These are phyloP conservation scores for Heimioporus sp. DNA, from an alignment of 768 basidiomycete genomes.

Conservation along the genomic window DNA sequence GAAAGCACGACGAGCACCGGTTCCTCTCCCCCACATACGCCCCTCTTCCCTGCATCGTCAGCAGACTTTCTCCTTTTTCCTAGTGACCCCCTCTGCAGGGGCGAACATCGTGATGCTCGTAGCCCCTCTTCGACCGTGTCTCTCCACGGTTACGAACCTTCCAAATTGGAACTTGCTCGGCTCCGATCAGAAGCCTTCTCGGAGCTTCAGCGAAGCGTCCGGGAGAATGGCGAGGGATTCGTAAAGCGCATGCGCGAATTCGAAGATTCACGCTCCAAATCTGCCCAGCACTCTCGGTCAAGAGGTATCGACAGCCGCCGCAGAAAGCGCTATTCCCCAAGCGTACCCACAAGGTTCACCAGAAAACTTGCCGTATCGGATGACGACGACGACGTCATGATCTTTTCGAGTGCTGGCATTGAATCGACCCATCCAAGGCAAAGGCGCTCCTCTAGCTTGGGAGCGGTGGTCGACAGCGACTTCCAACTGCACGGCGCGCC, in stretches of 20 bases:
- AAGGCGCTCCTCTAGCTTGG: constrained; percentile 46
- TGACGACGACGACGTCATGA: constrained; percentile 56
- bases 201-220: constrained; percentile 61
- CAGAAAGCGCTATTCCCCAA: constrained; percentile 38
- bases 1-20: constrained; percentile 27
- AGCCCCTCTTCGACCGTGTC: constrained; percentile 24
- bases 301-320: constrained; percentile 42
- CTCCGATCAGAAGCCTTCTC: constrained; percentile 63
- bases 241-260: constrained; percentile 73
- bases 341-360: constrained; percentile 12
- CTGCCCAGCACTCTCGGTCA: constrained; percentile 36
- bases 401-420: constrained; percentile 36
- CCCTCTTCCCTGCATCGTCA: constrained; percentile 46
- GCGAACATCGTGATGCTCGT: constrained; percentile 6
- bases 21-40: constrained; percentile 30
- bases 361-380: constrained; percentile 28
- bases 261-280: constrained; percentile 50
- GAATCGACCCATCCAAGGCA: constrained; percentile 25
- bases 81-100: constrained; percentile 13
- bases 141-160: constrained; percentile 14
- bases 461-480: constrained; percentile 40
- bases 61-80: constrained; percentile 49
- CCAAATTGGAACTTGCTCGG: constrained; percentile 36
- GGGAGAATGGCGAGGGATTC: constrained; percentile 64
- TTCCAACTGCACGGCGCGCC: constrained; percentile 13